A percentile compares a stretch with the other conserved stretches of the same genome.
Evolutionary conservation across 768 basidiomycete genomes (phyloP).

Genomic region (Pleurotus ostreatus): DNA sequence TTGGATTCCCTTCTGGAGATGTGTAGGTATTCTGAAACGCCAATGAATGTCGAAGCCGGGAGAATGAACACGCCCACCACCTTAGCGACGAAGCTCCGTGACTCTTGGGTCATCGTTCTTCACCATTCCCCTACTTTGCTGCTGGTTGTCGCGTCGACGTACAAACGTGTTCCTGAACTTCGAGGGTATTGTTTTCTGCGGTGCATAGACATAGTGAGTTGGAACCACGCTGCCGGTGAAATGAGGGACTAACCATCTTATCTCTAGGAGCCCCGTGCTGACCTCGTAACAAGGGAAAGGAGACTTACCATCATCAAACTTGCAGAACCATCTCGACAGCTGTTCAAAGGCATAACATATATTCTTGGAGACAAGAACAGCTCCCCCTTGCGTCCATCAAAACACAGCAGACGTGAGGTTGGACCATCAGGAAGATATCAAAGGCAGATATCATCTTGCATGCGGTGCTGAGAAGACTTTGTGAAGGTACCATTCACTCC

Average conservation of each 20-base stretch:
- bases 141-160: neutral
- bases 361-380: neutral
- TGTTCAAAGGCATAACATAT: neutral
- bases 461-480: neutral
- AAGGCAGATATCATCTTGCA: neutral
- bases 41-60: neutral
- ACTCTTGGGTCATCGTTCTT: neutral
- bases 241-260: neutral
- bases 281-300: neutral
- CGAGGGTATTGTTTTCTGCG: neutral
- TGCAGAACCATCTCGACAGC: slow-evolving; percentile 6
- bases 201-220: neutral
- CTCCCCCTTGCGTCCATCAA: slow-evolving; percentile 1
- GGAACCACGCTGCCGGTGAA: neutral
- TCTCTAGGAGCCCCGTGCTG: neutral
- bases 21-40: slow-evolving; percentile 5
- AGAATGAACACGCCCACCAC: slow-evolving; percentile 5
- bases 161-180: neutral
- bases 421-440: neutral
- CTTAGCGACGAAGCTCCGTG: slow-evolving; percentile 7
- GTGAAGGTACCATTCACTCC: neutral
- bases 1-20: slow-evolving; percentile 4
- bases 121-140: neutral
- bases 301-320: neutral
- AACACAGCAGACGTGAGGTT: neutral